Conservation (phyloP, 345 rosid genomes). For the rapeseed (Brassica napus) region Da-Ae NC_063448.1:8809501-8810000, state of each 20-base stretch:
- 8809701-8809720: not conserved
- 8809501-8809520: conserved; percentile 15
- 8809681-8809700: conserved; percentile 3
- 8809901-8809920: conserved; percentile 70
- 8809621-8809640: not conserved
- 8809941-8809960: not conserved
- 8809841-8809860: conserved; percentile 10
- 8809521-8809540: conserved; percentile 7
- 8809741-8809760: conserved; percentile 31
- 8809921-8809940: too few species aligned
- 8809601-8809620: conserved; percentile 1
- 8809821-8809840: conserved; percentile 23
- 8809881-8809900: conserved; percentile 9
- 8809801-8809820: conserved; percentile 33
- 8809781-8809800: conserved; percentile 24
- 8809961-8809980: too few species aligned
- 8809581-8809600: not conserved
- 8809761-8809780: conserved; percentile 17
- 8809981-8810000: not conserved
- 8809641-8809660: conserved; percentile 24
- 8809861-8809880: not conserved
- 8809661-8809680: conserved; percentile 2
- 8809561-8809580: not conserved
- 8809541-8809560: not conserved
- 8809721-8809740: conserved; percentile 7